phyloP scores from a whole-genome alignment of 768 basidiomycete species.

The Amanita rimosa region DNA sequence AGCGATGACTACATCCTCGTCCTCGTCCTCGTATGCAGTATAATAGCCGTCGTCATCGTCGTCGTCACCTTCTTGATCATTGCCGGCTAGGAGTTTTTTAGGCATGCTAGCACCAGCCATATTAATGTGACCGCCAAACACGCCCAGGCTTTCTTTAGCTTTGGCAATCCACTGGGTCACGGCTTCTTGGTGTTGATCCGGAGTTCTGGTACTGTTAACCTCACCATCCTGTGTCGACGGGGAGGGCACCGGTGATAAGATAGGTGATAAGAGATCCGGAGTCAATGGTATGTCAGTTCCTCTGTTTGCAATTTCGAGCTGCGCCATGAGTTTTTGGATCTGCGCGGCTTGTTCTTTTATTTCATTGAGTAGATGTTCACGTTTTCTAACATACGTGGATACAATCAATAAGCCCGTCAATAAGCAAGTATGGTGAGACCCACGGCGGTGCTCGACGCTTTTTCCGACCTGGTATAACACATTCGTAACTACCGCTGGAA shows the following conservation, averaged over 20 bases:
- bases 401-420: not conserved
- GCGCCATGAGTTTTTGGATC: constrained; percentile 60
- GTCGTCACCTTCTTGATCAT: constrained; percentile 28
- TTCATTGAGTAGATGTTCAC: constrained; percentile 66
- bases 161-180: constrained; percentile 71
- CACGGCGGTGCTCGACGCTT: constrained; percentile 73
- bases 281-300: constrained; percentile 9
- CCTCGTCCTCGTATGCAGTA: constrained; percentile 21
- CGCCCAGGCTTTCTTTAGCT: constrained; percentile 56
- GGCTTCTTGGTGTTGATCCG: constrained; percentile 30
- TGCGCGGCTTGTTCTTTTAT: constrained; percentile 66
- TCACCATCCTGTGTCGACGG: not conserved
- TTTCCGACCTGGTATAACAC: constrained; percentile 75
- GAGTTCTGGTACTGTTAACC: not conserved
- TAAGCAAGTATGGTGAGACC: constrained; percentile 14
- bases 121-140: constrained; percentile 58
- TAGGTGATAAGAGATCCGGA: constrained; percentile 11
- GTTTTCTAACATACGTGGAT: constrained; percentile 40
- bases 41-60: constrained; percentile 29
- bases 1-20: constrained; percentile 22
- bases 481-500: constrained; percentile 57
- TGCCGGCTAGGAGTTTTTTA: constrained; percentile 36
- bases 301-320: constrained; percentile 41
- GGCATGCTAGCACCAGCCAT: constrained; percentile 47
- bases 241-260: constrained; percentile 9